These are phyloP conservation scores for Neophaeococcomyces mojaviensis DNA, from an alignment of 2,329 filamentous ascomycete species.

Conservation along the genomic window DNA sequence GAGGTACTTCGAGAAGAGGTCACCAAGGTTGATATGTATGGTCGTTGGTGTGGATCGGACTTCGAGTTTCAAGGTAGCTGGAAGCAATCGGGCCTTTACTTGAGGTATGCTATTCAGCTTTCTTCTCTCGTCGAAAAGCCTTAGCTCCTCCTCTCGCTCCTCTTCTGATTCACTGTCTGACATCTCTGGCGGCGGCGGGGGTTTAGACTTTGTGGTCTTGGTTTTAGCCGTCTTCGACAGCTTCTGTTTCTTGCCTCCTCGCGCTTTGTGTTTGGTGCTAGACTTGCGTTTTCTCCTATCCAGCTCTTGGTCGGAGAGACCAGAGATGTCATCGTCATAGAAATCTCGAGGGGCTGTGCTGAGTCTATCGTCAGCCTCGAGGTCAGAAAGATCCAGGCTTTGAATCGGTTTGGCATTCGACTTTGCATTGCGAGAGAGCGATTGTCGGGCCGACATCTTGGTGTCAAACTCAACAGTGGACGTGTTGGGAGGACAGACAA, in stretches of 20 bases:
- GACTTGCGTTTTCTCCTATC: too few relatives aligned
- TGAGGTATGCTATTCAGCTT: neutral
- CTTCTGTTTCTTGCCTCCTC: too few relatives aligned
- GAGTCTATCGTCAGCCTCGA: neutral
- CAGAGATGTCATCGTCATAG: too few relatives aligned
- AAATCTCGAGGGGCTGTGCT: too few relatives aligned
- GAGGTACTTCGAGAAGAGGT: neutral
- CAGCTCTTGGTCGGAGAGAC: too few relatives aligned
- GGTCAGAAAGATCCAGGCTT: neutral
- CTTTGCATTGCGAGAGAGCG: too few relatives aligned
- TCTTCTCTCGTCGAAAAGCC: neutral
- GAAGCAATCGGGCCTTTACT: neutral
- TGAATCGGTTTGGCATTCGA: too few relatives aligned
- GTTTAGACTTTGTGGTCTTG: neutral
- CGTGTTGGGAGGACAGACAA: neutral
- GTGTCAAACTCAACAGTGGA: neutral
- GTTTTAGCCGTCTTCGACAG: neutral
- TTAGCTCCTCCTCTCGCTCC: neutral
- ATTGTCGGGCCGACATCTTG: too few relatives aligned
- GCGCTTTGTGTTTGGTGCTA: too few relatives aligned
- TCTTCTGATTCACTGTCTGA: neutral
- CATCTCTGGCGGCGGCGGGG: neutral
- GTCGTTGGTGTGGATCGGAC: slow-evolving; percentile 2
- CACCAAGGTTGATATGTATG: slow-evolving; percentile 8
- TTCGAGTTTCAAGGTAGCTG: neutral